Conservation (phyloP, 768 basidiomycete genomes). For the Phylloporus scabripes region DNA sequence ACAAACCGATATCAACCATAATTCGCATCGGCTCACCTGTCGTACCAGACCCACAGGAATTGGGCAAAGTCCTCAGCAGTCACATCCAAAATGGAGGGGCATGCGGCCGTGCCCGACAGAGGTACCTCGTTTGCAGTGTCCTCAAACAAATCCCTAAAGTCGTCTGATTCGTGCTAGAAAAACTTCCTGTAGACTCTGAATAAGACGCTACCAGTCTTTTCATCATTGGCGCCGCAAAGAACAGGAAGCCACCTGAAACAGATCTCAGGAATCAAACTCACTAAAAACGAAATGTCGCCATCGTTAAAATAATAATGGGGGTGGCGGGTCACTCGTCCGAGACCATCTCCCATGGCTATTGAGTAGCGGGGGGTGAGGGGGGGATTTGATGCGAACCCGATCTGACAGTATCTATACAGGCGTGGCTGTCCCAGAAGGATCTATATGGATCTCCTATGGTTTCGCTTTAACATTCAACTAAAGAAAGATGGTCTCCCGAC, state of each 20-base stretch:
- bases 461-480: too few species aligned
- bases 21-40: constrained; percentile 33
- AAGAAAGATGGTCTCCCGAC: too few species aligned
- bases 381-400: not conserved
- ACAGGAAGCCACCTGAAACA: not conserved
- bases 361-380: not conserved
- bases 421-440: constrained; percentile 14
- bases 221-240: constrained; percentile 2
- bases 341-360: constrained; percentile 8
- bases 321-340: constrained; percentile 6
- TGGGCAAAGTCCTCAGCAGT: constrained; percentile 42
- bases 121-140: constrained; percentile 21
- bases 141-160: constrained; percentile 36
- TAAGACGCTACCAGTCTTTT: constrained; percentile 44
- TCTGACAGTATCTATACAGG: constrained; percentile 14
- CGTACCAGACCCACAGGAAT: constrained; percentile 57
- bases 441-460: too few species aligned
- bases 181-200: constrained; percentile 56
- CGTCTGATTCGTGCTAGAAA: constrained; percentile 50
- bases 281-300: constrained; percentile 12
- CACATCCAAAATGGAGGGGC: constrained; percentile 42
- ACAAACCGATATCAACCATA: not conserved
- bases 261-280: constrained; percentile 6
- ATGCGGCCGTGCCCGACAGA: constrained; percentile 32
- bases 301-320: constrained; percentile 10